A percentile compares a stretch with the other conserved stretches of the same genome.
phyloP scores from a whole-genome alignment of 176 grass and related monocot genomes.

The Olyra latifolia region DNA sequence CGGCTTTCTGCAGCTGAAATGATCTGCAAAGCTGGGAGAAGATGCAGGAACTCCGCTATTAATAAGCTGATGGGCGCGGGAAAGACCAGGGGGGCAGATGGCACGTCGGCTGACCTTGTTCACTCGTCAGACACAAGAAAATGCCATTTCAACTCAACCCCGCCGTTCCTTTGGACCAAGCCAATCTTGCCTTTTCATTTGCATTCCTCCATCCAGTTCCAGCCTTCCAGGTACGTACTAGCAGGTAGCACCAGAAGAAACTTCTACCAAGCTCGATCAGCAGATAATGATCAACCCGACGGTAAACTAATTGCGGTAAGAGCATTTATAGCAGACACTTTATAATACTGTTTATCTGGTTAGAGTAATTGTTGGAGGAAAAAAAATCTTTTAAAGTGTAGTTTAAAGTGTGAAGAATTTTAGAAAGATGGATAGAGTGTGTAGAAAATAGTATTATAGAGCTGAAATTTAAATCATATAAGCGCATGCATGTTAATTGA shows the following conservation, averaged over 20 bases:
- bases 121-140: background rate
- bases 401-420: too few species aligned
- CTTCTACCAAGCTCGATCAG: background rate
- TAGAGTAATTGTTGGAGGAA: too few species aligned
- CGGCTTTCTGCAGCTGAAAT: too few species aligned
- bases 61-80: slow-evolving; percentile 10
- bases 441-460: too few species aligned
- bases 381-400: too few species aligned
- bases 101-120: slow-evolving; percentile 18
- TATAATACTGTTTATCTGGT: too few species aligned
- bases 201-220: background rate
- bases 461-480: too few species aligned
- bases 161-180: slow-evolving; percentile 29
- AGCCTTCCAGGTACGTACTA: background rate
- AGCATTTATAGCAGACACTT: too few species aligned
- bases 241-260: slow-evolving; percentile 3
- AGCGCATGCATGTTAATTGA: too few species aligned
- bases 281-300: background rate
- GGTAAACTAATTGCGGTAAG: background rate
- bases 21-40: background rate
- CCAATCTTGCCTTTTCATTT: background rate
- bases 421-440: too few species aligned
- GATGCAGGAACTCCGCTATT: background rate
- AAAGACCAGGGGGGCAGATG: background rate
- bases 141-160: background rate